Percentiles rank a stretch among this genome's conserved stretches.
Conservation (phyloP, 2,329 filamentous ascomycete genomes). For the Calonectria montana region DNA sequence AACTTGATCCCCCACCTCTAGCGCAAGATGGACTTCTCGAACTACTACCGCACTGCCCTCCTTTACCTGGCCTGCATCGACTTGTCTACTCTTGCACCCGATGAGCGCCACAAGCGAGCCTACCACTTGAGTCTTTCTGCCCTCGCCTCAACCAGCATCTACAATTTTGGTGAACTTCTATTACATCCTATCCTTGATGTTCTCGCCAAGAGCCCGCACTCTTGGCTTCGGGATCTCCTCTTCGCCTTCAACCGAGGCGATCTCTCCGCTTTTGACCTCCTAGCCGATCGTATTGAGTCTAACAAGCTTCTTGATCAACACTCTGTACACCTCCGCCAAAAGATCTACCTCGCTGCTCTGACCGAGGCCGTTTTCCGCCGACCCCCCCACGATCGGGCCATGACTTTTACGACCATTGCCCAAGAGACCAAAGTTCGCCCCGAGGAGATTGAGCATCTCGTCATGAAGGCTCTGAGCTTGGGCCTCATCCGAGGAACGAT, state of each 20-base stretch:
- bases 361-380: slow-evolving; percentile 97
- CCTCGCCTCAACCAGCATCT: slow-evolving; percentile 93
- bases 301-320: slow-evolving; percentile 85
- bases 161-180: slow-evolving; percentile 99
- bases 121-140: slow-evolving; percentile 95
- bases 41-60: slow-evolving; percentile 97
- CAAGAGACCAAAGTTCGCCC: slow-evolving; percentile 91
- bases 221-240: slow-evolving; percentile 94
- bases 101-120: slow-evolving; percentile 84
- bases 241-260: slow-evolving; percentile 98
- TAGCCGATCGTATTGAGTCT: slow-evolving; percentile 83
- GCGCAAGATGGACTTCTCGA: slow-evolving; percentile 89
- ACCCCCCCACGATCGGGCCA: slow-evolving; percentile 92
- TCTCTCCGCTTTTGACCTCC: slow-evolving; percentile 84
- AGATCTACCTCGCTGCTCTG: slow-evolving; percentile 95
- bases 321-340: slow-evolving; percentile 88
- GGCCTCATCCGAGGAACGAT: slow-evolving; percentile 92
- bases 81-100: slow-evolving; percentile 76
- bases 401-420: slow-evolving; percentile 90
- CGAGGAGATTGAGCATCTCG: slow-evolving; percentile 95
- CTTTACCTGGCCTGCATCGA: slow-evolving; percentile 98
- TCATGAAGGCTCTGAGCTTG: slow-evolving; percentile 98
- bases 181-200: slow-evolving; percentile 95
- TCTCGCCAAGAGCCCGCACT: slow-evolving; percentile 74
- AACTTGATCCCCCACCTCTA: slow-evolving; percentile 32